Conservation (phyloP, 2,329 filamentous ascomycete genomes). For the Bimuria novae-zelandiae region DNA sequence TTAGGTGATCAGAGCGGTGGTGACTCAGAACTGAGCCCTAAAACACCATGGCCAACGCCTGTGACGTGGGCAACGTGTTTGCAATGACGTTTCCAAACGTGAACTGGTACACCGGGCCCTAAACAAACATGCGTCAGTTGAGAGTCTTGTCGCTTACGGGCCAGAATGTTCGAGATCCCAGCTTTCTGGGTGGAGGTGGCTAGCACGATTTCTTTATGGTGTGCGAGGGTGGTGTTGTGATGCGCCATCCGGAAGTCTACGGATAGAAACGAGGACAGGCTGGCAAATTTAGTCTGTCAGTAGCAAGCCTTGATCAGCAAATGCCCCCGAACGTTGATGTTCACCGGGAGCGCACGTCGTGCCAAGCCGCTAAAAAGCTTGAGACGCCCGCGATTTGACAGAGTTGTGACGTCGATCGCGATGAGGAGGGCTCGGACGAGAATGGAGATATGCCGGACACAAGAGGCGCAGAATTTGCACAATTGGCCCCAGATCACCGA, state of each 20-base stretch:
- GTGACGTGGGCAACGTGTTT: neutral
- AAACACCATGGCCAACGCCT: neutral
- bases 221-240: neutral
- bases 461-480: neutral
- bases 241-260: slow-evolving; percentile 2
- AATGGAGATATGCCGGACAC: neutral
- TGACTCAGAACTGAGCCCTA: slow-evolving; percentile 1
- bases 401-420: slow-evolving; percentile 17
- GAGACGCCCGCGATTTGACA: neutral
- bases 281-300: neutral
- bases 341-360: slow-evolving; percentile 3
- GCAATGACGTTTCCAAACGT: neutral
- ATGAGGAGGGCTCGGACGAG: slow-evolving; percentile 6
- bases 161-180: slow-evolving; percentile 1
- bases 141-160: neutral
- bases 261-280: slow-evolving; percentile 6
- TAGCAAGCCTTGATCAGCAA: slow-evolving; percentile 11
- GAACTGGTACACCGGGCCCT: no score
- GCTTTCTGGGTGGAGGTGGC: no score
- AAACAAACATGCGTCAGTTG: neutral
- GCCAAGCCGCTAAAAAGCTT: slow-evolving; percentile 21
- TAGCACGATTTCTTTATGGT: no score
- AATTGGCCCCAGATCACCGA: neutral
- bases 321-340: slow-evolving; percentile 7
- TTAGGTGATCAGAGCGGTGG: neutral